phyloP scores from a whole-genome alignment of 73 alveolate genomes.

The Paramecium biaurelia region DNA sequence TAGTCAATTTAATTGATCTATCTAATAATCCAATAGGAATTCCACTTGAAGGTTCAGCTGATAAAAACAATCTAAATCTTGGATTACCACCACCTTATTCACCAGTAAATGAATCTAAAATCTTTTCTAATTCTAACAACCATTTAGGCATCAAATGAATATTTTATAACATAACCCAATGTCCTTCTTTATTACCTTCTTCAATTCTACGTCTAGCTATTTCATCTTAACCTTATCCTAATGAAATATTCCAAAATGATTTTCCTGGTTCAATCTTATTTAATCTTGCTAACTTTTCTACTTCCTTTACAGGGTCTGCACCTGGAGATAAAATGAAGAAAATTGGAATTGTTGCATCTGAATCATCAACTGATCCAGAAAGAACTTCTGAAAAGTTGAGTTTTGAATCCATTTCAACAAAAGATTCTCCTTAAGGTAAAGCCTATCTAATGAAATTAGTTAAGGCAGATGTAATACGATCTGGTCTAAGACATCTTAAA shows the following conservation, averaged over 20 bases:
- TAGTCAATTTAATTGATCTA: constrained; percentile 99
- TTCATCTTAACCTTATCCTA: constrained; percentile 99
- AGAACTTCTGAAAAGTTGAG: constrained; percentile 91
- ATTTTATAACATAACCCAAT: constrained; percentile 99
- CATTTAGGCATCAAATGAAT: constrained; percentile 99
- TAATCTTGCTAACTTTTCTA: constrained; percentile 91
- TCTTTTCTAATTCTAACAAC: constrained; percentile 96
- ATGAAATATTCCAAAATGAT: constrained; percentile 97
- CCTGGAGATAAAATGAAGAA: constrained; percentile 99
- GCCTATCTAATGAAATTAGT: constrained; percentile 96
- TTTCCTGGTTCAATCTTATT: constrained; percentile 89
- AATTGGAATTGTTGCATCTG: constrained; percentile 98
- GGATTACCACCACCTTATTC: constrained; percentile 97
- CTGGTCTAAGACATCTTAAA: constrained; percentile 98
- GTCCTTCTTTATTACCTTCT: constrained; percentile 99
- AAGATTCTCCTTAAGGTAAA: constrained; percentile 79
- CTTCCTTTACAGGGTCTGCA: constrained; percentile 99
- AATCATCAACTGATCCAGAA: constrained; percentile 89
- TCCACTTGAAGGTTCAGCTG: constrained; percentile 86
- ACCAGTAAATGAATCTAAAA: constrained; percentile 95
- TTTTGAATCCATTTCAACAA: constrained; percentile 92
- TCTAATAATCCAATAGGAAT: constrained; percentile 99
- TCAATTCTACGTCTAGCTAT: constrained; percentile 97
- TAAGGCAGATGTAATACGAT: constrained; percentile 97
- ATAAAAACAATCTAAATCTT: constrained; percentile 95